phyloP scores from a whole-genome alignment of 305 asterid genomes.

The Ilex paraguariensis region DNA sequence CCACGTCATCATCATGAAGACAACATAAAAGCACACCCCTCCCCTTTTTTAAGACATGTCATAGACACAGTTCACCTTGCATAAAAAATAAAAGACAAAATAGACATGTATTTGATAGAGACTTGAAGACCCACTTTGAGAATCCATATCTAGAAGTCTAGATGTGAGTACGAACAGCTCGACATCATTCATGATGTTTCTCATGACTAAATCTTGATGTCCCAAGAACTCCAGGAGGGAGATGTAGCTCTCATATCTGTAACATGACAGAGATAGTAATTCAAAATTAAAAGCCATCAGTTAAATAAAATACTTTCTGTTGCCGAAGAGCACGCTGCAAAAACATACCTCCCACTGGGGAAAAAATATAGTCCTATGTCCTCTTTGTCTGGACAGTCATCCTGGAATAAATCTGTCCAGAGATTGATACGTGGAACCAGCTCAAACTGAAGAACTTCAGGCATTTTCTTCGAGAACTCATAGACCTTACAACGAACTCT shows the following conservation, averaged over 20 bases:
- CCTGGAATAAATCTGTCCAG: constrained; percentile 30
- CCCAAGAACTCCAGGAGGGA: constrained; percentile 31
- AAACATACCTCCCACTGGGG: constrained; percentile 44
- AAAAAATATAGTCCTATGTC: constrained; percentile 60
- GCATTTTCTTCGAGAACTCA: constrained; percentile 46
- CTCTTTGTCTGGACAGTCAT: constrained; percentile 27
- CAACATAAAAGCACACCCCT: too few species aligned
- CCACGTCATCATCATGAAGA: background rate
- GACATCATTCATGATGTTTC: constrained; percentile 33
- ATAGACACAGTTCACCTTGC: too few species aligned
- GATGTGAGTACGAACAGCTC: constrained; percentile 59
- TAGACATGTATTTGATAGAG: background rate
- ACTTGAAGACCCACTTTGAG: constrained; percentile 38
- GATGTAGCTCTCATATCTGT: constrained; percentile 33
- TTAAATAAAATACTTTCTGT: background rate
- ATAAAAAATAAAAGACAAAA: constrained; percentile 5
- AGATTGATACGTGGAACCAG: constrained; percentile 29
- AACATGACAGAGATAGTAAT: background rate
- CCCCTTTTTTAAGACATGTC: too few species aligned
- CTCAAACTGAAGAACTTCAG: constrained; percentile 38
- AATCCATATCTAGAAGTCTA: constrained; percentile 31
- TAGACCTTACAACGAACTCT: constrained; percentile 31
- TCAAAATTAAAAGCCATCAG: background rate
- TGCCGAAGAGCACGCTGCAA: constrained; percentile 5
- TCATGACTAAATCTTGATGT: constrained; percentile 31